These are phyloP conservation scores for Boletus fagicola DNA, from an alignment of 768 basidiomycete genomes.

Conservation along the genomic window DNA sequence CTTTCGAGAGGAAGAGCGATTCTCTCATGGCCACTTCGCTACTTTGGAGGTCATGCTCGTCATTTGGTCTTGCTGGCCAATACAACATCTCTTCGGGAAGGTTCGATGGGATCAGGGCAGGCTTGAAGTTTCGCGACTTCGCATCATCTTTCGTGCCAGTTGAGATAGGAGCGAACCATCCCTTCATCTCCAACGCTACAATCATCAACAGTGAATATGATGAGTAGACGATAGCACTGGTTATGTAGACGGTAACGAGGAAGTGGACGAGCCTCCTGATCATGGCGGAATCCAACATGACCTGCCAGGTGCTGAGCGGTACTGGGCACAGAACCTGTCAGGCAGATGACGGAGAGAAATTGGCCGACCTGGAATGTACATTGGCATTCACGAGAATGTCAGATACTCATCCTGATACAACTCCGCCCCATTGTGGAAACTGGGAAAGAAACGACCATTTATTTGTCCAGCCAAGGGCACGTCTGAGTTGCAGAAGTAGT, in stretches of 20 bases:
- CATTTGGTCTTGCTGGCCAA: slow-evolving; percentile 17
- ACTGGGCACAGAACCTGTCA: background rate
- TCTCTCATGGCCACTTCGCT: slow-evolving; percentile 38
- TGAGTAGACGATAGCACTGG: slow-evolving; percentile 32
- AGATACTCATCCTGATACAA: background rate
- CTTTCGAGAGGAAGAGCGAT: slow-evolving; percentile 62
- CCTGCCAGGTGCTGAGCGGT: background rate
- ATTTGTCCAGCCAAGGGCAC: background rate
- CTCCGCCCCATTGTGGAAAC: background rate
- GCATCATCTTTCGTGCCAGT: background rate
- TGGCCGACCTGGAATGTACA: slow-evolving; percentile 2
- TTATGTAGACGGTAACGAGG: slow-evolving; percentile 23
- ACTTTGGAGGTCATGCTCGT: background rate
- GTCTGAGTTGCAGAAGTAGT: background rate
- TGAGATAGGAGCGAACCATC: slow-evolving; percentile 3
- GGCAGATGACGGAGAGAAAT: background rate
- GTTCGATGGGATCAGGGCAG: background rate
- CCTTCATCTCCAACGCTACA: slow-evolving; percentile 8
- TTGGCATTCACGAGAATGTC: slow-evolving; percentile 15
- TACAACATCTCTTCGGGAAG: slow-evolving; percentile 19
- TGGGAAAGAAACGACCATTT: background rate
- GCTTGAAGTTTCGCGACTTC: slow-evolving; percentile 1
- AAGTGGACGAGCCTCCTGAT: slow-evolving; percentile 14
- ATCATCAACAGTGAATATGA: slow-evolving; percentile 25
- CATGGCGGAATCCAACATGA: slow-evolving; percentile 11